phyloP scores from a whole-genome alignment of 1,139 yeast genomes.

The Protomyces inundatus region DNA sequence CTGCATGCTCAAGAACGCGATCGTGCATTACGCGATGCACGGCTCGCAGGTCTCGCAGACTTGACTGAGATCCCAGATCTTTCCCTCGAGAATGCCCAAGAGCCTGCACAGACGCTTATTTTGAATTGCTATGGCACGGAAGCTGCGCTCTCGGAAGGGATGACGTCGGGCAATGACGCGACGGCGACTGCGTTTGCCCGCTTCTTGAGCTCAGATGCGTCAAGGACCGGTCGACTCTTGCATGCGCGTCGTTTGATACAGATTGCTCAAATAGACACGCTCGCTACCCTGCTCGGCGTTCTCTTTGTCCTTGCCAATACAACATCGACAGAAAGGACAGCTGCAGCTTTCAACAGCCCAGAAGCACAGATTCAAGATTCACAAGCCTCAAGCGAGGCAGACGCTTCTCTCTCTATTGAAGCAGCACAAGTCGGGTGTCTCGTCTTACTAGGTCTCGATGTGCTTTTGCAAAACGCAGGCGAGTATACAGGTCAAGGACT shows the following conservation, averaged over 20 bases:
- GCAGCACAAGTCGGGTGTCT: neutral
- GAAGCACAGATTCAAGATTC: slow-evolving; percentile 2
- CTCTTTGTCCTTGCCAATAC: neutral
- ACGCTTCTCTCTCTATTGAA: neutral
- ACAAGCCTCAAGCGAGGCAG: neutral
- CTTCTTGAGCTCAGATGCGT: neutral
- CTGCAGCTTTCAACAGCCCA: neutral
- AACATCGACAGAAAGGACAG: neutral
- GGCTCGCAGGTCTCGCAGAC: neutral
- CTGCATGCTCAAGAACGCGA: slow-evolving; percentile 6
- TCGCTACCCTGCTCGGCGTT: slow-evolving; percentile 2
- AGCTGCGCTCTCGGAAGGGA: neutral
- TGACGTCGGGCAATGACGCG: neutral
- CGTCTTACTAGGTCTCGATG: neutral
- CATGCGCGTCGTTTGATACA: neutral
- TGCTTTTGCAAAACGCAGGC: neutral
- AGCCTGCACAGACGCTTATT: neutral
- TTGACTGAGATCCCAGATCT: neutral
- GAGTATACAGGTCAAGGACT: neutral
- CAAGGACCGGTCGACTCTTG: slow-evolving; percentile 3
- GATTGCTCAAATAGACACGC: slow-evolving; percentile 3
- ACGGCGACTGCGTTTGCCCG: neutral
- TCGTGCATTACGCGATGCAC: neutral
- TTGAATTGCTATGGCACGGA: slow-evolving; percentile 7
- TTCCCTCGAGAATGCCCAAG: neutral